phyloP scores from a whole-genome alignment of 2,329 filamentous ascomycete species.

The Ambrosiella beaveri region DNA sequence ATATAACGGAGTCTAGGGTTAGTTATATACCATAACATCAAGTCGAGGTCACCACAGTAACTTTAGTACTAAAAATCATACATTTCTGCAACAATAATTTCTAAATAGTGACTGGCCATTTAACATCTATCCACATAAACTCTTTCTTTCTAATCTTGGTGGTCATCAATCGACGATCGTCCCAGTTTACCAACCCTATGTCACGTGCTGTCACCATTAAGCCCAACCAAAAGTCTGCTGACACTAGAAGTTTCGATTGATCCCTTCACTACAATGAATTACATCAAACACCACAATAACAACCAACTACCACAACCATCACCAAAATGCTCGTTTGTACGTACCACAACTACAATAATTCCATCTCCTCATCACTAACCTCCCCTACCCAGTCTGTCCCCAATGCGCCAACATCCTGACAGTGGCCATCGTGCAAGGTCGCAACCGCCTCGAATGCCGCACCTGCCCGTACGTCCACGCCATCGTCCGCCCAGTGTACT shows the following conservation, averaged over 20 bases:
- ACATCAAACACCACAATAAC: background rate
- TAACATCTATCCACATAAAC: too few relatives aligned
- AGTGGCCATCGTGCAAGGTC: slow-evolving; percentile 41
- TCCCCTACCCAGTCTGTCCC: slow-evolving; percentile 50
- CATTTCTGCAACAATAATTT: too few relatives aligned
- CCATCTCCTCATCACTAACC: slow-evolving; percentile 13
- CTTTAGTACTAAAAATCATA: too few relatives aligned
- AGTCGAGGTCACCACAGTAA: too few relatives aligned
- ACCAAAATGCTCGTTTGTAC: slow-evolving; percentile 48
- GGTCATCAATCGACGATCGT: too few relatives aligned
- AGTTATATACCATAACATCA: too few relatives aligned
- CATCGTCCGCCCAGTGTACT: slow-evolving; percentile 62
- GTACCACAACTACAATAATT: slow-evolving; percentile 8
- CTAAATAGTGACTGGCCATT: too few relatives aligned
- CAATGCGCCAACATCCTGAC: slow-evolving; percentile 72
- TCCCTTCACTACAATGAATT: background rate
- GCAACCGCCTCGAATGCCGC: slow-evolving; percentile 83
- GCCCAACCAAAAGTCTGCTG: background rate
- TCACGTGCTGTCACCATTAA: background rate
- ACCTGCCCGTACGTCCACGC: slow-evolving; percentile 87
- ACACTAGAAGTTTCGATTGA: background rate
- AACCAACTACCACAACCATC: background rate
- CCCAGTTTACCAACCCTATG: too few relatives aligned
- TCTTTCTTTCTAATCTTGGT: too few relatives aligned
- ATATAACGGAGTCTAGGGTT: too few relatives aligned